phyloP scores from a whole-genome alignment of 2,329 filamentous ascomycete genomes.

The Arthrobotrys entomopaga region DNA sequence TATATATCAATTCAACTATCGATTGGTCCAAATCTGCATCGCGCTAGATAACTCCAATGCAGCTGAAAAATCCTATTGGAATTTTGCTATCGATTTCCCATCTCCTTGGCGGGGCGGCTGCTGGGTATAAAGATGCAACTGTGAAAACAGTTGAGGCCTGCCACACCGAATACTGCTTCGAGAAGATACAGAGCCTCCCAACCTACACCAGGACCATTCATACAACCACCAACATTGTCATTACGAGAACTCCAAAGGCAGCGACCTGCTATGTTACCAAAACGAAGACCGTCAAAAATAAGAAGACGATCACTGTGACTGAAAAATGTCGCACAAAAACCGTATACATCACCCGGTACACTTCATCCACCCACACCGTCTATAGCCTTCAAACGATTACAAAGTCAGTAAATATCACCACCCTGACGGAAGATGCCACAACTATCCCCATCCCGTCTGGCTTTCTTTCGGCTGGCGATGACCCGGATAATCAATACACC shows the following conservation, averaged over 20 bases:
- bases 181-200: constrained; percentile 7
- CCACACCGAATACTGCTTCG: constrained; percentile 22
- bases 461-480: constrained; percentile 29
- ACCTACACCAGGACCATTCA: constrained; percentile 21
- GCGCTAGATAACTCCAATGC: neutral
- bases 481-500: constrained; percentile 39
- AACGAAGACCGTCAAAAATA: constrained; percentile 20
- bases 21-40: too few relatives aligned
- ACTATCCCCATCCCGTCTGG: constrained; percentile 20
- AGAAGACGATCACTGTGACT: constrained; percentile 15
- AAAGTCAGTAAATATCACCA: constrained; percentile 11
- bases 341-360: neutral
- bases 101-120: constrained; percentile 8
- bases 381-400: neutral
- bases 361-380: neutral
- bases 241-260: constrained; percentile 25
- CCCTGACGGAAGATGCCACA: constrained; percentile 14
- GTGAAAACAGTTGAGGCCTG: constrained; percentile 33
- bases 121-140: constrained; percentile 22
- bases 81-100: constrained; percentile 4
- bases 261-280: constrained; percentile 30
- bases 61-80: neutral
- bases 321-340: constrained; percentile 20
- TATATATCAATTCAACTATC: too few relatives aligned
- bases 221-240: neutral